Base-by-base conservation (phyloP, 2,329 filamentous ascomycete species). In the Fusarium succisae region DNA sequence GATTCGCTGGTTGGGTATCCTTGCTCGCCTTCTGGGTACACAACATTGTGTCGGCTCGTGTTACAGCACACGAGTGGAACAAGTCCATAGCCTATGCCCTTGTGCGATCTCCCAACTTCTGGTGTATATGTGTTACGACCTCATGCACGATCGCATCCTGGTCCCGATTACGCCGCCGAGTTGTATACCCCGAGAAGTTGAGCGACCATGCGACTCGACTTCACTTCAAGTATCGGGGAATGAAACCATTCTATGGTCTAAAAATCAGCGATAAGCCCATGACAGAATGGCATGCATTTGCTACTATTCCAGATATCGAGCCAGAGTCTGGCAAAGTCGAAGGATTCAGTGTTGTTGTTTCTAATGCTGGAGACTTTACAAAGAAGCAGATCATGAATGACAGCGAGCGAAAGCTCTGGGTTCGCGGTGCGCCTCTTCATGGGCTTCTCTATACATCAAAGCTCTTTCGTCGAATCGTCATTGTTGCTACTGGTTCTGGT, bases 221-320 rank as follows among this genome's bases (percentile, higher is more conserved):
- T 7, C 66, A 69, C 55, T 69, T 69, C 64, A 69, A 69, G 15
- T 69, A 69, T n/a, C 35, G 66, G 20, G 64, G 64, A 5, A 69
- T 69, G 66, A 69, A 69, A 9, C 66, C 66, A 0, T 69, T 69
- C 26, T 69, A 69, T 10, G 66, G 66, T 2, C 64, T 69, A n/a
- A 69, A 69, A n/a, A 69, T 69, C 6, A 69, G 66, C n/a, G 66
- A 69, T 6, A 69, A 69, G 48, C 66, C 66, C 3, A 18, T 69
- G 32, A 69, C 64, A 0, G 66, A 69, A 2, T 69, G 66, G 66
- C 66, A 69, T 9, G 66, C 66, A 2, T 69, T 69, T 43, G 66
- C 66, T 35, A 69, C 66, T 1, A 69, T 69, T 11, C 66, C 66
- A 0, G 64, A 69, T 30, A 63, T 69, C 2, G 66, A 69, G 11